Evolutionary conservation across 2,329 filamentous ascomycete genomes (phyloP), one percentile per base, ranked within the genome.

Genomic region (Fusarium scirpi): DNA sequence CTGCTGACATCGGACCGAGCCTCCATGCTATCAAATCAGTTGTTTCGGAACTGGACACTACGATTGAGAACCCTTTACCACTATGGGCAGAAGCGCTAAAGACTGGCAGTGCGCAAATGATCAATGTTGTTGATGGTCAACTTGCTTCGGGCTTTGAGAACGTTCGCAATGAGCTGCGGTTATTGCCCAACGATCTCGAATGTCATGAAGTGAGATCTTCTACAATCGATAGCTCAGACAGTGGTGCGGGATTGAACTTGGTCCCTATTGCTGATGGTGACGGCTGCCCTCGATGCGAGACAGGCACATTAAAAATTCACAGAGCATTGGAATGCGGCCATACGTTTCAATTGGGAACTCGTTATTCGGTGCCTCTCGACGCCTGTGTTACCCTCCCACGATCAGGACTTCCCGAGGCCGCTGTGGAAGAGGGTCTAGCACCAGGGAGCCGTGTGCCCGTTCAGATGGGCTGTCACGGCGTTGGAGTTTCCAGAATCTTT

Each of bases 391-490:
- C 83, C 7, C 67, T 80, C 5, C 76, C 80, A 15, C 65, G 70
- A 43, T 68, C 56, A 16, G 54, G 59, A n/a, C 20, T 74, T 2
- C 62, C 74, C 9, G 62, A 55, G 13, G 52, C 52, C 5, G 44
- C 65, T 15, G 43, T 30, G 6, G 27, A 62, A 10, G 71, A 70
- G 40, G 64, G 58, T 10, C 29, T 74, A 6, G 25, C 48, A 8
- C 74, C 76, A 22, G 73, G 73, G 13, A 72, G 70, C 29, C 72
- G 67, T 5, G 84, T 89, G 0, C 85, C 90, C 0, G 86, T 97
- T 76, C 89, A 97, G 70, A 99, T 99, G 96, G 96, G 96, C 58
- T 99, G 96, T 78, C 94, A 98, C 77, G 96, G 96, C 1, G 97
- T 99, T 66, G 96, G 96, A 3, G 89, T 99, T 20, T 97, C 94